Percentiles rank a stretch among this genome's conserved stretches.
These are phyloP conservation scores for Diaporthe longicolla DNA, from an alignment of 2,329 filamentous ascomycete species.

Conservation along the genomic window DNA sequence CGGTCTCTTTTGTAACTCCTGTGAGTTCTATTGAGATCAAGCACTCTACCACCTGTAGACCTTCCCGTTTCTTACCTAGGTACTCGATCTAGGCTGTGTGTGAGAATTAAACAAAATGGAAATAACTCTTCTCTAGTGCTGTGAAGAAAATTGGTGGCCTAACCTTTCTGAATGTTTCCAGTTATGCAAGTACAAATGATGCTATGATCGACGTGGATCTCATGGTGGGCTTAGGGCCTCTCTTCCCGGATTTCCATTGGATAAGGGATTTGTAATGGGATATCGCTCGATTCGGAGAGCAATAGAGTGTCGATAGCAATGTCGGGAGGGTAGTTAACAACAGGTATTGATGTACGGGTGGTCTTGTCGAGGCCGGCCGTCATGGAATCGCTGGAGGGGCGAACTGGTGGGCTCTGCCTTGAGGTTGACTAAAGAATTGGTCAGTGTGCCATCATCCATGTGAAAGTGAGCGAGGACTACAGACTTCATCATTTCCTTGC, in stretches of 20 bases:
- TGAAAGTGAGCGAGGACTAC: neutral
- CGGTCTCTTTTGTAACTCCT: no score
- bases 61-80: no score
- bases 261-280: neutral
- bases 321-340: neutral
- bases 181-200: neutral
- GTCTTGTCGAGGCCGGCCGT: neutral
- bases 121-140: neutral
- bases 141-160: no score
- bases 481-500: neutral
- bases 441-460: neutral
- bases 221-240: neutral
- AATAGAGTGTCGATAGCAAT: neutral
- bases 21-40: no score
- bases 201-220: neutral
- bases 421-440: neutral
- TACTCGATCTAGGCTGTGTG: no score
- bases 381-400: neutral
- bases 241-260: neutral
- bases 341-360: no score
- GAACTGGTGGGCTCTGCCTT: no score
- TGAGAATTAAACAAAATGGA: neutral
- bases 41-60: no score
- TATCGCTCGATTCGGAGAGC: neutral
- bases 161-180: no score